Percentiles rank a stretch among this genome's conserved stretches.
Evolutionary conservation across 208 protist genomes (phyloP).

Genomic region (Leishmania major): DNA sequence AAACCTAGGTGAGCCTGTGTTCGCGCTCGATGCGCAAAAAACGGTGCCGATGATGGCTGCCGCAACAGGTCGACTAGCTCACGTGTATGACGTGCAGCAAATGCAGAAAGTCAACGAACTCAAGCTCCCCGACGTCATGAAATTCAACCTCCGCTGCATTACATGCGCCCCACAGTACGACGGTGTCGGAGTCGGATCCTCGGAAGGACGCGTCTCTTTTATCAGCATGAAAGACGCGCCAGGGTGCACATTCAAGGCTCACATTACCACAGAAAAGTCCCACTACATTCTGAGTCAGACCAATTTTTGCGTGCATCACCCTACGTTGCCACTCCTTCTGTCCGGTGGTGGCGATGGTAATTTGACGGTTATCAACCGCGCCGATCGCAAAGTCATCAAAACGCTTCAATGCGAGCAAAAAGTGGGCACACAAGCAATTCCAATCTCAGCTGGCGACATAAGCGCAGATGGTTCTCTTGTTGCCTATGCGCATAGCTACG

Average conservation of each 20-base stretch:
- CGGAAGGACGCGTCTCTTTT: conserved; percentile 76
- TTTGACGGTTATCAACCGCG: conserved; percentile 47
- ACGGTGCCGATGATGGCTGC: conserved; percentile 66
- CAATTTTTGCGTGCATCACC: conserved; percentile 81
- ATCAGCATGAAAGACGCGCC: conserved; percentile 38
- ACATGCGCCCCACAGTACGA: conserved; percentile 61
- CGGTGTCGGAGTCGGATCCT: conserved; percentile 69
- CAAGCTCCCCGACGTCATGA: conserved; percentile 51
- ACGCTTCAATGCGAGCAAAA: conserved; percentile 34
- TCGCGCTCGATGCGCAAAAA: conserved; percentile 71
- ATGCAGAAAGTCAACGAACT: conserved; percentile 61
- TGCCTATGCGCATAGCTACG: conserved; percentile 84
- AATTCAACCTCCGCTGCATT: conserved; percentile 76
- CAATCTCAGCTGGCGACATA: conserved; percentile 79
- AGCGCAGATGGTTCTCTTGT: conserved; percentile 59
- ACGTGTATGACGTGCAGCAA: conserved; percentile 69
- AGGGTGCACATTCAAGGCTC: conserved; percentile 75
- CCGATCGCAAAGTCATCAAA: conserved; percentile 38
- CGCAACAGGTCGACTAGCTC: conserved; percentile 59
- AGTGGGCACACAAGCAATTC: conserved; percentile 44
- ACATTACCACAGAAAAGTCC: conserved; percentile 45
- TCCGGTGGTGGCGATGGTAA: conserved; percentile 78
- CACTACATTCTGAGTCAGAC: conserved; percentile 58
- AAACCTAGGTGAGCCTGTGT: conserved; percentile 72
- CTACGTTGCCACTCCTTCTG: conserved; percentile 39